Evolutionary conservation across 148 eudicot species (phyloP).

Genomic region (Rhododendron molle): DNA sequence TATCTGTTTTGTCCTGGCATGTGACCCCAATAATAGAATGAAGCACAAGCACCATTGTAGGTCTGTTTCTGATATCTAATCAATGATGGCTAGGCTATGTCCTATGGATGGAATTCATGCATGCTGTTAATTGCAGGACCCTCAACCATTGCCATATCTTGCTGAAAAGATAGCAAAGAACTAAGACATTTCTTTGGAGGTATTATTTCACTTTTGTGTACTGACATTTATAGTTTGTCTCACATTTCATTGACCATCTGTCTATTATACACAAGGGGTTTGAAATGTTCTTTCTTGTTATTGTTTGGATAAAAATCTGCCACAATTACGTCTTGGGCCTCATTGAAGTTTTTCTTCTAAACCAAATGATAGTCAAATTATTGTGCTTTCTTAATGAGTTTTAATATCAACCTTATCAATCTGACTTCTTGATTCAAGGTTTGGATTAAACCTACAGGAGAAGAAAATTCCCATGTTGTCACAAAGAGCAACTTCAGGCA

Average conservation of each 20-base stretch:
- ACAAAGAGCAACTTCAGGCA: constrained; percentile 84
- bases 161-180: constrained; percentile 74
- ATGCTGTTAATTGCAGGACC: constrained; percentile 48
- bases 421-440: constrained; percentile 45
- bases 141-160: constrained; percentile 85
- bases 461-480: constrained; percentile 43
- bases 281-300: not conserved
- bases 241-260: not conserved
- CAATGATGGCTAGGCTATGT: too few relatives aligned
- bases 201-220: constrained; percentile 18
- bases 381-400: not conserved
- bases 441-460: constrained; percentile 65
- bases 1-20: too few relatives aligned
- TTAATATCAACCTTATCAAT: not conserved
- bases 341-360: not conserved
- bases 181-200: constrained; percentile 87
- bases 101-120: too few relatives aligned
- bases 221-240: not conserved
- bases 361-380: not conserved
- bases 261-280: not conserved
- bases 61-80: too few relatives aligned
- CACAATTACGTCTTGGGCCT: not conserved
- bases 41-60: too few relatives aligned
- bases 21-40: too few relatives aligned
- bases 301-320: not conserved